Conservation (phyloP, 345 rosid species). For the Brassica carinata region DNA sequence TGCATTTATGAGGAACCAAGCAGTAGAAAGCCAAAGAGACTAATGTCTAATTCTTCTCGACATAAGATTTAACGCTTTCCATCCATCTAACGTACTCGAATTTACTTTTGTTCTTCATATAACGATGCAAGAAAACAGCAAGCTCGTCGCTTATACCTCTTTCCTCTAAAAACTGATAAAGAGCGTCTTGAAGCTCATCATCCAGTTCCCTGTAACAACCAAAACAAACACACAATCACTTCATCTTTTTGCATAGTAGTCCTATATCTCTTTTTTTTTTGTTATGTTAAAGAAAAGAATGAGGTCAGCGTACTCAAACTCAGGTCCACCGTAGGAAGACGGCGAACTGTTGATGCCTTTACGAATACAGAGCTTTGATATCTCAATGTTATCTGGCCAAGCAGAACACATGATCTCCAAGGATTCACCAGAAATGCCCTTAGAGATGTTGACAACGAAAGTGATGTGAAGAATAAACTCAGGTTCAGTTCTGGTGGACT, state of each 20-base stretch:
- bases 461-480: slow-evolving; percentile 64
- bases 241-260: slow-evolving; percentile 4
- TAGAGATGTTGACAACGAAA: slow-evolving; percentile 64
- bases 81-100: slow-evolving; percentile 74
- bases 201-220: slow-evolving; percentile 74
- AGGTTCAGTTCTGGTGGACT: slow-evolving; percentile 38
- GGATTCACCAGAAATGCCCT: slow-evolving; percentile 49
- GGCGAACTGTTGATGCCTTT: slow-evolving; percentile 31
- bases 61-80: slow-evolving; percentile 62
- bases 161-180: slow-evolving; percentile 67
- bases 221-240: slow-evolving; percentile 25
- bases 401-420: slow-evolving; percentile 81
- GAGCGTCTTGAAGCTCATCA: slow-evolving; percentile 65
- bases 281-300: not conserved
- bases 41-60: slow-evolving; percentile 51
- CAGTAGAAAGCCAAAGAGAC: not conserved
- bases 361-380: slow-evolving; percentile 58
- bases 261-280: not conserved
- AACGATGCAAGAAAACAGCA: slow-evolving; percentile 76
- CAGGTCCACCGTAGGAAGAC: slow-evolving; percentile 64
- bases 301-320: slow-evolving; percentile 58
- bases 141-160: slow-evolving; percentile 69
- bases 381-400: slow-evolving; percentile 75
- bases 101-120: slow-evolving; percentile 73
- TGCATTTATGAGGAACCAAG: slow-evolving; percentile 3